Evolutionary conservation across 352 stramenopile species (phyloP).

Genomic region (Phytophthora sp.): DNA sequence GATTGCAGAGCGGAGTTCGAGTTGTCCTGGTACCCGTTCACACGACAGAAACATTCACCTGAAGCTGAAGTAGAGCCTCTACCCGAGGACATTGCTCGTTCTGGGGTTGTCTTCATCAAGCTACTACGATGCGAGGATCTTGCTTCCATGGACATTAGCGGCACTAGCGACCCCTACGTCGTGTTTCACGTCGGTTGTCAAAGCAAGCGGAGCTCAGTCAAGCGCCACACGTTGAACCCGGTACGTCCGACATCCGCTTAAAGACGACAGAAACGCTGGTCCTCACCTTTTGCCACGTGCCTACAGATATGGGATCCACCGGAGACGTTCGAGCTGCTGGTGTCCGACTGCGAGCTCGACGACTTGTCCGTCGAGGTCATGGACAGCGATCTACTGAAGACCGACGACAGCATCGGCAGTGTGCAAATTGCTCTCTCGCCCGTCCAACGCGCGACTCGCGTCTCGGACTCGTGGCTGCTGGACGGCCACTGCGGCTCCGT

Average conservation of each 20-base stretch:
- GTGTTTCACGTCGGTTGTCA: slow-evolving; percentile 45
- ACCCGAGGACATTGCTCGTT: slow-evolving; percentile 42
- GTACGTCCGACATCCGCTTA: no score
- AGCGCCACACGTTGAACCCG: slow-evolving; percentile 43
- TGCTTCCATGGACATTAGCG: slow-evolving; percentile 38
- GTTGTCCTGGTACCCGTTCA: neutral
- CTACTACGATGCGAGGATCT: slow-evolving; percentile 47
- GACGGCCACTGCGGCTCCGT: slow-evolving; percentile 44
- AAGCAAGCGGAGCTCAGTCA: slow-evolving; percentile 49
- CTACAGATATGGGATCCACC: slow-evolving; percentile 58
- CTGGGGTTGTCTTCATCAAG: slow-evolving; percentile 46
- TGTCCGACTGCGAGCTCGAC: slow-evolving; percentile 44
- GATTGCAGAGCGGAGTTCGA: neutral
- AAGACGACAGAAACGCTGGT: no score
- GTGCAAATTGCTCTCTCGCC: slow-evolving; percentile 49
- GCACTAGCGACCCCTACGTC: slow-evolving; percentile 53
- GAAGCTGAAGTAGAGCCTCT: slow-evolving; percentile 7
- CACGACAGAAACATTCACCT: neutral
- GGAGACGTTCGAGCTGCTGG: slow-evolving; percentile 49
- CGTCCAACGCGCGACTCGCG: slow-evolving; percentile 32
- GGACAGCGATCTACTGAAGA: slow-evolving; percentile 55
- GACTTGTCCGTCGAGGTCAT: slow-evolving; percentile 47
- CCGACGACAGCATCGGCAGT: slow-evolving; percentile 49
- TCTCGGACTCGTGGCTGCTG: slow-evolving; percentile 43
- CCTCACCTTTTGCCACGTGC: no score